These are phyloP conservation scores for Mimosa bimucronata DNA, from an alignment of 306 rosid genomes.

Conservation along the genomic window DNA sequence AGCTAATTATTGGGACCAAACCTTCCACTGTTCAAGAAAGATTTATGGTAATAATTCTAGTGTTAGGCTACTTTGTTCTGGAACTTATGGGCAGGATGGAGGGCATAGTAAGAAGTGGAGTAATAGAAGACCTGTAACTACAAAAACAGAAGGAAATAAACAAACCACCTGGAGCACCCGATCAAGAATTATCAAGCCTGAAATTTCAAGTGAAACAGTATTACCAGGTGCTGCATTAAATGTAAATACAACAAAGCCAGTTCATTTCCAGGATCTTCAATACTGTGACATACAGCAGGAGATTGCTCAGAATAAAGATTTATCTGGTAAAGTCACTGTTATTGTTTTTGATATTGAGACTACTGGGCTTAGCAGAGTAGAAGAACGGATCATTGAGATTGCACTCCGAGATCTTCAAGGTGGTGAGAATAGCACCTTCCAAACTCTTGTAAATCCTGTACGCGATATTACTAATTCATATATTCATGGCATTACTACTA, in stretches of 20 bases:
- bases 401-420: constrained; percentile 84
- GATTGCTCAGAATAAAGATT: constrained; percentile 64
- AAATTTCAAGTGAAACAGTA: constrained; percentile 57
- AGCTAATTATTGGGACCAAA: constrained; percentile 61
- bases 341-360: constrained; percentile 81
- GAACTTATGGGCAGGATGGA: constrained; percentile 58
- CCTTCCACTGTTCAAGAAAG: constrained; percentile 53
- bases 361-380: constrained; percentile 67
- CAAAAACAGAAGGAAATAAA: constrained; percentile 62
- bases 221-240: constrained; percentile 51
- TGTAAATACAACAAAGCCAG: constrained; percentile 55
- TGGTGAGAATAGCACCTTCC: constrained; percentile 86
- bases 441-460: constrained; percentile 86
- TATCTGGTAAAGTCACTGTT: constrained; percentile 58
- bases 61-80: constrained; percentile 51
- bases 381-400: constrained; percentile 71
- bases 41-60: constrained; percentile 46
- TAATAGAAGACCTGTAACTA: constrained; percentile 65
- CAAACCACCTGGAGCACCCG: constrained; percentile 46
- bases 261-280: constrained; percentile 57
- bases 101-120: constrained; percentile 71
- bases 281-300: constrained; percentile 50
- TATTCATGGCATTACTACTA: constrained; percentile 64
- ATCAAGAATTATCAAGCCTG: constrained; percentile 54
- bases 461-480: constrained; percentile 53